A percentile compares a stretch with the other conserved stretches of the same genome.
Conservation (phyloP, 169 alveolate species). For the Plasmodium coatneyi region DNA sequence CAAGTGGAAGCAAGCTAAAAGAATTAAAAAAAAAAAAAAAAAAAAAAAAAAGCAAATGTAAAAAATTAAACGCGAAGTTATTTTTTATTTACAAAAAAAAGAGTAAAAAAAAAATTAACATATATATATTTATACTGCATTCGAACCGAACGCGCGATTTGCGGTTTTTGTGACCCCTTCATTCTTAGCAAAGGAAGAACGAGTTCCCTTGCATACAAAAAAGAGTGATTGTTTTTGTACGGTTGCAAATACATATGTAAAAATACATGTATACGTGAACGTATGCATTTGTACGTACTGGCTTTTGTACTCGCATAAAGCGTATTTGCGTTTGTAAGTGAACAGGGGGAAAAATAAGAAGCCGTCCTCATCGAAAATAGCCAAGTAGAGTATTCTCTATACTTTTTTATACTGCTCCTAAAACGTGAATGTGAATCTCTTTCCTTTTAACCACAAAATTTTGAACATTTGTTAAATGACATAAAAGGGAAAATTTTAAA, state of each 20-base stretch:
- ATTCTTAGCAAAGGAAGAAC: background rate
- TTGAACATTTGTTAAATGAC: constrained; percentile 41
- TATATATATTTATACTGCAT: background rate
- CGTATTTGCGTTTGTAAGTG: background rate
- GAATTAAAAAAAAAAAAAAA: too few relatives aligned
- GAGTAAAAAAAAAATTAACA: background rate
- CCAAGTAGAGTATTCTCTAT: background rate
- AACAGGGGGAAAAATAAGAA: background rate
- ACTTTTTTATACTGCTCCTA: background rate
- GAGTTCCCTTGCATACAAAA: background rate
- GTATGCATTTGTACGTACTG: background rate
- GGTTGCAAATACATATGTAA: background rate
- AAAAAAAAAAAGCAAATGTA: too few relatives aligned
- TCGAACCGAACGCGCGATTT: background rate
- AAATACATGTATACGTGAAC: background rate
- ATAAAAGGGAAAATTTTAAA: constrained; percentile 5
- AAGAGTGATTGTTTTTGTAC: background rate
- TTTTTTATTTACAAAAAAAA: background rate
- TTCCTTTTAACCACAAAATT: background rate
- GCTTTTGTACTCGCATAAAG: background rate
- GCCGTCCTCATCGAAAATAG: background rate
- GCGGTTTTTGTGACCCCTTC: background rate
- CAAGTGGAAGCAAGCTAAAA: background rate
- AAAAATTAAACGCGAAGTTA: background rate
- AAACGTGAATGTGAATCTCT: background rate